Conservation (phyloP, 129 eudicot genomes). For the Helianthus tuberosus region DNA sequence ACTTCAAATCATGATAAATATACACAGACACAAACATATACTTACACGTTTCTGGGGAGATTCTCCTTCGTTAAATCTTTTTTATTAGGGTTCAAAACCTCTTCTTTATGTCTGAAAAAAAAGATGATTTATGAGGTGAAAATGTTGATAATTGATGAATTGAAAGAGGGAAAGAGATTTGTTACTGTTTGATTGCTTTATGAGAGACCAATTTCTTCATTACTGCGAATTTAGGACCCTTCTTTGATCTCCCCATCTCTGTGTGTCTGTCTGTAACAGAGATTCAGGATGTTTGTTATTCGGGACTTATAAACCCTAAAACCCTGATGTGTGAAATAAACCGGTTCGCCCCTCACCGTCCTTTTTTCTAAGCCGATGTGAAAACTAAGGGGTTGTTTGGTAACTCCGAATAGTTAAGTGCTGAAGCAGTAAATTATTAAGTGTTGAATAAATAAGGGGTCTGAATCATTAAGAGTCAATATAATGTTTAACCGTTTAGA, state of each 20-base stretch:
- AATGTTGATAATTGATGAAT: neutral
- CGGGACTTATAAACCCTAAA: neutral
- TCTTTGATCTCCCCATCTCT: conserved; percentile 86
- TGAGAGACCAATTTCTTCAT: conserved; percentile 87
- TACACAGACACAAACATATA: neutral
- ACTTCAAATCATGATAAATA: neutral
- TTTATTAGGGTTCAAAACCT: conserved; percentile 83
- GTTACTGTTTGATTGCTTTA: conserved; percentile 80
- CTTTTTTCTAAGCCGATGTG: neutral
- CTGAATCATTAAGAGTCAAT: too few species aligned
- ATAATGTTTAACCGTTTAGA: too few species aligned
- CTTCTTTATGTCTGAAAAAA: conserved; percentile 68
- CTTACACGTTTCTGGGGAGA: conserved; percentile 97
- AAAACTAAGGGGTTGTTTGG: too few species aligned
- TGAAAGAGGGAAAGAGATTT: neutral
- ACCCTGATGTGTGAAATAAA: neutral
- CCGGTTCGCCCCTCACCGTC: neutral
- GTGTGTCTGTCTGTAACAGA: neutral
- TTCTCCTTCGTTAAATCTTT: conserved; percentile 67
- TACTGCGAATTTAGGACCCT: conserved; percentile 86
- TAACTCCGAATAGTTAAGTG: too few species aligned
- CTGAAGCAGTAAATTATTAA: too few species aligned
- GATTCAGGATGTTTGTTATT: conserved; percentile 2
- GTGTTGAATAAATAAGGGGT: too few species aligned
- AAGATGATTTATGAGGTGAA: neutral